phyloP scores from a whole-genome alignment of 192 early-diverging fungal genomes.

The Spizellomyces sp. region DNA sequence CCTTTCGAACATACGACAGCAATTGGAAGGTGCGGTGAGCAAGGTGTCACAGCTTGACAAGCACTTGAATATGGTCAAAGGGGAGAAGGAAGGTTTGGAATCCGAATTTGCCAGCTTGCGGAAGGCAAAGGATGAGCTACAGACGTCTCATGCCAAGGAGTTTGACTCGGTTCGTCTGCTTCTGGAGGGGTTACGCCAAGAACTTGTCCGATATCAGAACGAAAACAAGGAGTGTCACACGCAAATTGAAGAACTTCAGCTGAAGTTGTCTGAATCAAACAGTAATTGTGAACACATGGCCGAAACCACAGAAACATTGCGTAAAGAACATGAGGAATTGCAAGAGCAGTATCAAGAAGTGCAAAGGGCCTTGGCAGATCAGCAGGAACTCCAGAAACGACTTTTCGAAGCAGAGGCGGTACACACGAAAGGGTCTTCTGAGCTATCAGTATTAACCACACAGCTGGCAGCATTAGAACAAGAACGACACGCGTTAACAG shows the following conservation, averaged over 20 bases:
- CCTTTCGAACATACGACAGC: not conserved
- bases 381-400: constrained; percentile 1
- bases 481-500: too few species aligned
- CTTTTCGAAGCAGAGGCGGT: not conserved
- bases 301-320: not conserved
- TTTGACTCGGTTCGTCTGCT: too few species aligned
- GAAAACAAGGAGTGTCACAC: too few species aligned
- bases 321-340: not conserved
- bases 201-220: too few species aligned
- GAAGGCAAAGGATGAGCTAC: too few species aligned
- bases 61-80: not conserved
- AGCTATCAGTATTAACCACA: too few species aligned
- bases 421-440: not conserved
- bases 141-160: too few species aligned
- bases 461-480: too few species aligned
- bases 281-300: not conserved
- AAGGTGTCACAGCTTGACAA: not conserved
- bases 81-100: not conserved
- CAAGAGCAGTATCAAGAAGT: not conserved
- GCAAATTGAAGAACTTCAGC: not conserved
- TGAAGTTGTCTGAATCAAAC: not conserved
- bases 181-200: too few species aligned
- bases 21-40: not conserved
- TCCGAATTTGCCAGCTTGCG: too few species aligned
- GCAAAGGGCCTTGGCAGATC: not conserved